phyloP scores from a whole-genome alignment of 2,329 filamentous ascomycete species.

The Amylocarpus encephaloides region DNA sequence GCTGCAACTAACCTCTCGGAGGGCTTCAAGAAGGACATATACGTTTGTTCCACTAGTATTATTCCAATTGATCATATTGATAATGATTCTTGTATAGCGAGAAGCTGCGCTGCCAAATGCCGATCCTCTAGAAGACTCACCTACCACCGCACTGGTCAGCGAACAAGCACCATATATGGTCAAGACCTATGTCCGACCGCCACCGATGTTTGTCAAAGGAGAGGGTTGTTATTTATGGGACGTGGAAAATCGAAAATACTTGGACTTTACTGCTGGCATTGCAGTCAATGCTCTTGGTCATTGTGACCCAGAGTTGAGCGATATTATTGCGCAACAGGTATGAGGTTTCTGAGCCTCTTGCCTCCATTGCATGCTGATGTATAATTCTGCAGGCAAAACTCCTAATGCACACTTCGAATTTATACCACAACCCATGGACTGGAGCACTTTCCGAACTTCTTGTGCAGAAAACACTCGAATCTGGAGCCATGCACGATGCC shows the following conservation, averaged over 20 bases:
- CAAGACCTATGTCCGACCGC: conserved; percentile 84
- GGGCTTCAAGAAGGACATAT: conserved; percentile 31
- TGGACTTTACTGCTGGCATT: conserved; percentile 94
- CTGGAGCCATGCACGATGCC: conserved; percentile 76
- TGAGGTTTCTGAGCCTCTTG: conserved; percentile 8
- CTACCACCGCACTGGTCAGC: conserved; percentile 67
- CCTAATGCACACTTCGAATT: conserved; percentile 86
- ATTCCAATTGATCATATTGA: background rate
- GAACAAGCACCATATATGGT: conserved; percentile 86
- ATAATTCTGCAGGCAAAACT: conserved; percentile 50
- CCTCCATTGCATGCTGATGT: conserved; percentile 1
- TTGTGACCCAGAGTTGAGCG: conserved; percentile 71
- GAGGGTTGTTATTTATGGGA: conserved; percentile 87
- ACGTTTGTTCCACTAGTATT: conserved; percentile 24
- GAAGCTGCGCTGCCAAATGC: conserved; percentile 52
- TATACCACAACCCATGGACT: conserved; percentile 97
- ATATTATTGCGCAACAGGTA: conserved; percentile 73
- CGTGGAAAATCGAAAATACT: conserved; percentile 77
- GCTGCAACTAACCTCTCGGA: conserved; percentile 34
- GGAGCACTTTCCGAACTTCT: conserved; percentile 81
- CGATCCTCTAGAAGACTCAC: conserved; percentile 67
- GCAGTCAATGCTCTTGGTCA: conserved; percentile 92
- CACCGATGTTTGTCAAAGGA: conserved; percentile 83
- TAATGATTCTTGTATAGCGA: conserved; percentile 11
- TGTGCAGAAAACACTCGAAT: conserved; percentile 71